Percentiles rank a stretch among this genome's conserved stretches.
Evolutionary conservation across 2,329 filamentous ascomycete species (phyloP).

Genomic region (Fusarium agapanthi): DNA sequence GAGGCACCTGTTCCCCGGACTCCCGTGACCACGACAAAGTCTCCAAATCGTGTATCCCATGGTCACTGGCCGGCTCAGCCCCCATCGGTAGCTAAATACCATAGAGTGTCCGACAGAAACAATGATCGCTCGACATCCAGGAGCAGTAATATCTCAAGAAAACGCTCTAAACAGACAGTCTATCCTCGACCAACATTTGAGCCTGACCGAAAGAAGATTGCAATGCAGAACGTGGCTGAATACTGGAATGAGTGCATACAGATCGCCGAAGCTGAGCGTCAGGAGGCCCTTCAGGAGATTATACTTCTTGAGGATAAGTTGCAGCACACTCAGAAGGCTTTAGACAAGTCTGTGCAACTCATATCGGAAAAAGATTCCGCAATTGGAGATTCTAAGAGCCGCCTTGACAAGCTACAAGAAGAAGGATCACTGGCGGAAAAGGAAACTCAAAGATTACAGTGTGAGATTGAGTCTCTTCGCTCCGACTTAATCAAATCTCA

Average conservation of each 20-base stretch:
- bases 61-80: constrained; percentile 6
- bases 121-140: constrained; percentile 40
- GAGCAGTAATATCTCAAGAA: constrained; percentile 48
- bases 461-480: constrained; percentile 43
- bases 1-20: constrained; percentile 41
- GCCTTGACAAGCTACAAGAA: constrained; percentile 41
- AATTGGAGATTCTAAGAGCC: constrained; percentile 37
- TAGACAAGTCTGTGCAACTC: constrained; percentile 22
- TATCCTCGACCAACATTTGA: constrained; percentile 6
- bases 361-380: constrained; percentile 35
- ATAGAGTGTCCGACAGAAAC: not conserved
- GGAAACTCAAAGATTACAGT: constrained; percentile 39
- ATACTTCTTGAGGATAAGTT: constrained; percentile 40
- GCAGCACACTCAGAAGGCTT: constrained; percentile 21
- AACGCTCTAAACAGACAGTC: constrained; percentile 34
- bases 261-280: constrained; percentile 44
- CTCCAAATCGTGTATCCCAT: not conserved
- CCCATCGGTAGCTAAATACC: not conserved
- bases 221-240: constrained; percentile 46
- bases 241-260: constrained; percentile 49
- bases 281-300: constrained; percentile 40
- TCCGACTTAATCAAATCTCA: constrained; percentile 39
- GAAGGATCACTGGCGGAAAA: constrained; percentile 34
- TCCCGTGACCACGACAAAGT: constrained; percentile 13
- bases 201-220: constrained; percentile 40